These are phyloP conservation scores for Kernera saxatilis DNA, from an alignment of 345 rosid genomes.

Conservation along the genomic window DNA sequence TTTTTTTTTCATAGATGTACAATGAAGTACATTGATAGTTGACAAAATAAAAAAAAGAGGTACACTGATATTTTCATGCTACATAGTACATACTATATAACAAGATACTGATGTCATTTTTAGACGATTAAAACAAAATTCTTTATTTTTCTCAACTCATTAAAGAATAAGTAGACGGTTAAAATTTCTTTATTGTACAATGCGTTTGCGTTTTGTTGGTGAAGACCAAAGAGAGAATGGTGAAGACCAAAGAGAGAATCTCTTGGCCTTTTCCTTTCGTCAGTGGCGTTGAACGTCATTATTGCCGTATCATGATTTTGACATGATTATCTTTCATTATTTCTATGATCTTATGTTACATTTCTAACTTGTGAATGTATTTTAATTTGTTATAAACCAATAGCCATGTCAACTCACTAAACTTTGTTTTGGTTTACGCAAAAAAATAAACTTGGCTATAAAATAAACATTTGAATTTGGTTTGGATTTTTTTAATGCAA, in stretches of 20 bases:
- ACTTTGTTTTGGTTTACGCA: no score
- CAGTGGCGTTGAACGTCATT: conserved; percentile 27
- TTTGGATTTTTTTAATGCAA: no score
- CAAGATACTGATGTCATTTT: conserved; percentile 3
- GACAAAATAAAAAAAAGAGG: background rate
- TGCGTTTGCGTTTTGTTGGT: conserved; percentile 16
- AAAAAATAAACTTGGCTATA: no score
- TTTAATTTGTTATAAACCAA: no score
- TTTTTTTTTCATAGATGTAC: no score
- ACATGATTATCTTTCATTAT: no score
- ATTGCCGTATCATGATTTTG: conserved; percentile 21
- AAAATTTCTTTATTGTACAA: background rate
- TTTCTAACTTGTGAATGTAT: no score
- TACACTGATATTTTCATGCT: background rate
- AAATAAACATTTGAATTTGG: no score
- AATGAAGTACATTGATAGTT: background rate
- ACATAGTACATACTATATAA: background rate
- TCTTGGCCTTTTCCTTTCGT: conserved; percentile 1
- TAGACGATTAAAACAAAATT: background rate
- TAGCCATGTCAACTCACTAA: no score
- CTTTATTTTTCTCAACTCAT: background rate
- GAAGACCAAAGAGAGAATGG: conserved; percentile 20
- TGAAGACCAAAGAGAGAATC: conserved; percentile 23
- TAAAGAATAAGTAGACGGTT: background rate
- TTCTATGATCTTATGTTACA: no score